A percentile compares a stretch with the other conserved stretches of the same genome.
Conservation (phyloP, 1,284 basidiomycete genomes). For the Wolfiporia cocos region DNA sequence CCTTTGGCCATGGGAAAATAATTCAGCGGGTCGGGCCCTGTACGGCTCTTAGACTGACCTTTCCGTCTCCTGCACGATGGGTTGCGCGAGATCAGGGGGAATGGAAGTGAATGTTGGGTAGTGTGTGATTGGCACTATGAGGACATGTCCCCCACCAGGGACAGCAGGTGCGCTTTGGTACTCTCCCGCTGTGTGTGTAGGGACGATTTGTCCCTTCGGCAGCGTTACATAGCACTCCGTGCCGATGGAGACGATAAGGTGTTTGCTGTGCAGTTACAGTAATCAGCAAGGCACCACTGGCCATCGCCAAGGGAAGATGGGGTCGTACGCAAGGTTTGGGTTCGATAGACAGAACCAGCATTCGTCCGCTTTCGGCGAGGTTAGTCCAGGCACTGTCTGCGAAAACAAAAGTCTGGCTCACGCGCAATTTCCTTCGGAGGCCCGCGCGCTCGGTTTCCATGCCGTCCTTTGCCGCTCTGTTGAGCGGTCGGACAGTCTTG, state of each 20-base stretch:
- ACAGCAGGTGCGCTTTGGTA: slow-evolving; percentile 41
- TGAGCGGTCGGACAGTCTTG: slow-evolving; percentile 79
- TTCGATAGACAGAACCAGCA: slow-evolving; percentile 98
- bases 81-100: slow-evolving; percentile 66
- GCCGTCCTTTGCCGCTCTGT: slow-evolving; percentile 36
- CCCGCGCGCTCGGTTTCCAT: slow-evolving; percentile 33
- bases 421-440: slow-evolving; percentile 77
- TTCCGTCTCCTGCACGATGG: slow-evolving; percentile 78
- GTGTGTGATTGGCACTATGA: slow-evolving; percentile 81
- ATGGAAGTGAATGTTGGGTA: slow-evolving; percentile 57
- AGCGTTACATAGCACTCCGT: slow-evolving; percentile 89
- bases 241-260: slow-evolving; percentile 91
- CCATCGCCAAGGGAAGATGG: not conserved
- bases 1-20: slow-evolving; percentile 28
- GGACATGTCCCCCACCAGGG: slow-evolving; percentile 90
- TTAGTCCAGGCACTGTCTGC: not conserved
- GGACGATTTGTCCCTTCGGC: slow-evolving; percentile 88
- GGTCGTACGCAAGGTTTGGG: slow-evolving; percentile 72
- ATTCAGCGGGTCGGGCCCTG: too few relatives aligned
- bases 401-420: slow-evolving; percentile 31
- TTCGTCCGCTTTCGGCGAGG: slow-evolving; percentile 60
- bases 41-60: too few relatives aligned
- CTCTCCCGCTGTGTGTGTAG: slow-evolving; percentile 56
- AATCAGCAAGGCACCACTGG: too few relatives aligned
- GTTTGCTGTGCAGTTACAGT: slow-evolving; percentile 83